Evolutionary conservation across 2,329 filamentous ascomycete genomes (phyloP).

Genomic region (Fusarium buharicum): DNA sequence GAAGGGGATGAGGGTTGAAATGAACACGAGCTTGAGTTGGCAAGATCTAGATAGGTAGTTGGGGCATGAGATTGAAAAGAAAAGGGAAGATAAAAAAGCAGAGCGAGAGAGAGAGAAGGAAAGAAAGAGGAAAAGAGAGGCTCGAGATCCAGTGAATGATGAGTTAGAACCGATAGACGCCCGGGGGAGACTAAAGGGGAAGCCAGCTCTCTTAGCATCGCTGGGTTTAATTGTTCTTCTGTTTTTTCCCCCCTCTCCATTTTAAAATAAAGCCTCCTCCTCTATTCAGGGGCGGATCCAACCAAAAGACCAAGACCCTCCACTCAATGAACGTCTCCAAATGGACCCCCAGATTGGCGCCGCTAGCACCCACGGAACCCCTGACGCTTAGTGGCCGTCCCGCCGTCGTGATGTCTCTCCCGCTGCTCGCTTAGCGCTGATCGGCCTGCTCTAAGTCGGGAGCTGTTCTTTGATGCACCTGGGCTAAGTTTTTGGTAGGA

Average conservation of each 20-base stretch:
- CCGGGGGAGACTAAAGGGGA: conserved; percentile 39
- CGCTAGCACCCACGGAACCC: conserved; percentile 43
- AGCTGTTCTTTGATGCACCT: conserved; percentile 22
- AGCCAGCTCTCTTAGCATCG: conserved; percentile 32
- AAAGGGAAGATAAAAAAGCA: conserved; percentile 16
- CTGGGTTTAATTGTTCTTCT: conserved; percentile 47
- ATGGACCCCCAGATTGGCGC: conserved; percentile 48
- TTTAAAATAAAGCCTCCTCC: conserved; percentile 45
- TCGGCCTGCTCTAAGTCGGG: conserved; percentile 41
- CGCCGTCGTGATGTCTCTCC: conserved; percentile 38
- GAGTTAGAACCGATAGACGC: conserved; percentile 18
- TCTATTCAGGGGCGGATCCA: conserved; percentile 47
- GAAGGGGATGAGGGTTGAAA: conserved; percentile 7
- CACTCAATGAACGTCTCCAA: conserved; percentile 6
- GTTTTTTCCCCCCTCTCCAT: conserved; percentile 37
- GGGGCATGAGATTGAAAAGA: conserved; percentile 29
- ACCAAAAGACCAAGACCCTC: conserved; percentile 31
- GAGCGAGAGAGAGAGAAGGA: conserved; percentile 9
- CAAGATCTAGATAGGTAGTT: conserved; percentile 15
- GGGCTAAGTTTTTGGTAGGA: conserved; percentile 6
- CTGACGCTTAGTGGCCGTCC: conserved; percentile 44
- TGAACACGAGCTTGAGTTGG: conserved; percentile 9
- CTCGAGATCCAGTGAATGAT: conserved; percentile 14
- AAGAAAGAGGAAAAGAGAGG: conserved; percentile 20
- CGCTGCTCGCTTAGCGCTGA: conserved; percentile 46